A percentile compares a stretch with the other conserved stretches of the same genome.
Evolutionary conservation across 2,329 filamentous ascomycete species (phyloP).

Genomic region (Plenodomus tracheiphilus): DNA sequence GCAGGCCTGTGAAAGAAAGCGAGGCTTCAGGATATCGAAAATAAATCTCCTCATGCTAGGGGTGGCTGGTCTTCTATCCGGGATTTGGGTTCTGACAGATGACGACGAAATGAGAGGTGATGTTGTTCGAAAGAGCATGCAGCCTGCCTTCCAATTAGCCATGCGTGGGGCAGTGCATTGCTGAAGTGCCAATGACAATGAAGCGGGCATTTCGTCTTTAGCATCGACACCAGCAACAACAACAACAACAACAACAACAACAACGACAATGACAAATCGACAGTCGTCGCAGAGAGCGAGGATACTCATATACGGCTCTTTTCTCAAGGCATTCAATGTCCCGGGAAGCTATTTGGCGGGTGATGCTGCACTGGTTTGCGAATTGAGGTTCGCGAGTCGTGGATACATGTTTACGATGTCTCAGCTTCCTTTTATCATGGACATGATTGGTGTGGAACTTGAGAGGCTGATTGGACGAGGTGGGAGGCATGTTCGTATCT

Average conservation of each 20-base stretch:
- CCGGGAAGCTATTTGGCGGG: neutral
- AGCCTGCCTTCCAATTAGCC: too few species aligned
- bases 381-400: neutral
- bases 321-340: neutral
- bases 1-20: slow-evolving; percentile 4
- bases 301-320: neutral
- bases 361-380: neutral
- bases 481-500: too few species aligned
- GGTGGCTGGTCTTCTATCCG: slow-evolving; percentile 4
- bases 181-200: too few species aligned
- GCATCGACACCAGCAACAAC: too few species aligned
- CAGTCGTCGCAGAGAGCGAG: too few species aligned
- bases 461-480: too few species aligned
- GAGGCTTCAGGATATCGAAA: slow-evolving; percentile 5
- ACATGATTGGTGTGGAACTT: neutral
- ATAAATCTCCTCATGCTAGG: slow-evolving; percentile 7
- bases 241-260: too few species aligned
- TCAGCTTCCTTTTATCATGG: neutral
- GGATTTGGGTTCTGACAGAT: slow-evolving; percentile 8
- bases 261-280: too few species aligned
- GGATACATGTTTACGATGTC: neutral
- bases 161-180: too few species aligned
- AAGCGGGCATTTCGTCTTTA: too few species aligned
- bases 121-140: too few species aligned
- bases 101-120: slow-evolving; percentile 6